Base-by-base conservation (phyloP, 495 filamentous ascomycete genomes). In the Astrothelium macrocarpum region DNA sequence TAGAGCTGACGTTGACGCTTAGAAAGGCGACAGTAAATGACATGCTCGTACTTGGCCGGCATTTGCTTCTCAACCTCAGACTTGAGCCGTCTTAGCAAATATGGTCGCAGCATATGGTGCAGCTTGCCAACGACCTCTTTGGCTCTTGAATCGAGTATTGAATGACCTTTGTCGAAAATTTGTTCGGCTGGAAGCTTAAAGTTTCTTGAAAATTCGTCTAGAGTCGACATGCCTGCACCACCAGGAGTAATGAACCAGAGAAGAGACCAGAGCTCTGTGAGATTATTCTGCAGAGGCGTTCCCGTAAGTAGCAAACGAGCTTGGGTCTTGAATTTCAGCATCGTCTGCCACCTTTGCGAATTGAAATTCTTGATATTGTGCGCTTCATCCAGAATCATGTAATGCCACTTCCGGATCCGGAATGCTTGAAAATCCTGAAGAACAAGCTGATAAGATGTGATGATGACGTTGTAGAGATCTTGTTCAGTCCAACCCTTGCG, bases 311-410 rank as follows among this genome's bases (percentile, higher is more conserved):
- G 80, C 39, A 99, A 81, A 26, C 95, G 83, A 26, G 91, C 87
- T 56, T 86, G 84, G 2, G 93, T 96, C 66, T 90, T 88, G 76
- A 97, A 95, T 0, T 86, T 94, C 7, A 99, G 83, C 59, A 99
- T 78, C 0, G 90, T 90, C 72, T 97, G 93, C 94, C 94, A 99
- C 64, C 93, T 80, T 73, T 95, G 91, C 0, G 93, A 96, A 67
- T 92, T 90, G 80, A 97, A 97, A 72, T 99, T 99, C 74, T 97
- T 97, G 80, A 99, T 99, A 73, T 97, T 97, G 74, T 99, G 95
- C 1, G 95, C 95, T 77, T 99, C 95, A 72, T 99, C 95, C 18
- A 99, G 84, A 64, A 99, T 88, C 85, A 99, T 91, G 76, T 97
- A 99, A 73, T 97, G 91, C 95, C 95, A 99, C 45, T 81, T 82